Percentiles rank a stretch among this genome's conserved stretches.
Evolutionary conservation across 805 yeast genomes (phyloP).

Genomic region (Yarrowia porcina): DNA sequence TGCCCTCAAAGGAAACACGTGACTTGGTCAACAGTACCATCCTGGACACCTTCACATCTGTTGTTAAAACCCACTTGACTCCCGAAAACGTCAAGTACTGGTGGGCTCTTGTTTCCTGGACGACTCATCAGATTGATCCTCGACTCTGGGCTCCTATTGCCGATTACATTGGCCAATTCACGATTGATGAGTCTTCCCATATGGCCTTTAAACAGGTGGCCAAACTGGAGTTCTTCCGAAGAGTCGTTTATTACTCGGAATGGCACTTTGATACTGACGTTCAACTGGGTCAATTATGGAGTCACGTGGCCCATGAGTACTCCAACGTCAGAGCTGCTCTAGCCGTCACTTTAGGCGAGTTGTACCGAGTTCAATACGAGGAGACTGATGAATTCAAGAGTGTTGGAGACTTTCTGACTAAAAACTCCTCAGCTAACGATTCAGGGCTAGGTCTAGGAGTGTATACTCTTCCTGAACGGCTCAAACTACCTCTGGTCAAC

Average conservation of each 20-base stretch:
- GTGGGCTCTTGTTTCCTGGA: slow-evolving; percentile 73
- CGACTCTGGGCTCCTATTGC: slow-evolving; percentile 61
- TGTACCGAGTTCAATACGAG: slow-evolving; percentile 44
- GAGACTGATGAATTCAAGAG: slow-evolving; percentile 37
- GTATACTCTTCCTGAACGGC: background rate
- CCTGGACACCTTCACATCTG: slow-evolving; percentile 41
- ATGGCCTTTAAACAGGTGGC: slow-evolving; percentile 66
- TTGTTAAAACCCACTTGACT: slow-evolving; percentile 57
- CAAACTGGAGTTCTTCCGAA: slow-evolving; percentile 53
- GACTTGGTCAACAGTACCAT: slow-evolving; percentile 34
- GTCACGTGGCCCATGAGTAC: slow-evolving; percentile 59
- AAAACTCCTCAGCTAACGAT: background rate
- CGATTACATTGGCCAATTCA: slow-evolving; percentile 46
- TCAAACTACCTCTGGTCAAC: background rate
- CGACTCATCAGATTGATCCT: slow-evolving; percentile 52
- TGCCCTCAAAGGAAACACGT: slow-evolving; percentile 26
- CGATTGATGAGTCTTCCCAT: slow-evolving; percentile 49
- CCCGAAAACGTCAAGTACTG: slow-evolving; percentile 74
- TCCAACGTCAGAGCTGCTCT: slow-evolving; percentile 67
- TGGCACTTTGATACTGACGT: background rate
- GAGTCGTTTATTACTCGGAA: slow-evolving; percentile 41
- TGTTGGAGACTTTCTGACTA: background rate
- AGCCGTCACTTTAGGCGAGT: slow-evolving; percentile 55
- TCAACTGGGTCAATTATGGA: slow-evolving; percentile 40
- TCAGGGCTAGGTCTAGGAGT: background rate